phyloP scores from a whole-genome alignment of 768 basidiomycete genomes.

The Tremella yokohamensis region DNA sequence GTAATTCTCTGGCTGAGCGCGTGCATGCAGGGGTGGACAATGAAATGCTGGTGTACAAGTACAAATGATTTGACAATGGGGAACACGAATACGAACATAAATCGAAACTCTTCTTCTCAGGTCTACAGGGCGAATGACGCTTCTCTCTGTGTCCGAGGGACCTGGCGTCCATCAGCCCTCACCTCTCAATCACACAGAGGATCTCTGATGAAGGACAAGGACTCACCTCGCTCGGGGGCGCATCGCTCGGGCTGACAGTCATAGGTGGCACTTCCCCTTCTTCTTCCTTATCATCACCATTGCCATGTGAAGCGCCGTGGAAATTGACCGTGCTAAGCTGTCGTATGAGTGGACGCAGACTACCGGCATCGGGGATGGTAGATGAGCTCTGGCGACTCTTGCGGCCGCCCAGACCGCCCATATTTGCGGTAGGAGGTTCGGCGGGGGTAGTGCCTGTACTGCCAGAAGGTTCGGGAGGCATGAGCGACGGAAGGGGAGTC shows the following conservation, averaged over 20 bases:
- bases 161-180: neutral
- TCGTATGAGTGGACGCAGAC: conserved; percentile 26
- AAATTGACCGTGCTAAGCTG: conserved; percentile 28
- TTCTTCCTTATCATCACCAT: conserved; percentile 11
- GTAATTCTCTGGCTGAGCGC: too few relatives aligned
- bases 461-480: neutral
- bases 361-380: neutral
- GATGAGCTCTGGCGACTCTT: neutral
- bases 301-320: too few relatives aligned
- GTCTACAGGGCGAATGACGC: too few relatives aligned
- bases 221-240: conserved; percentile 40
- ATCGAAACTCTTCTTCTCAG: too few relatives aligned
- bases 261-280: conserved; percentile 28
- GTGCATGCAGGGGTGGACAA: too few relatives aligned
- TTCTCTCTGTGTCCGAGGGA: neutral
- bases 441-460: too few relatives aligned
- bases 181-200: too few relatives aligned
- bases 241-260: conserved; percentile 41
- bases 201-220: neutral
- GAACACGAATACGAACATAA: too few relatives aligned
- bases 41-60: too few relatives aligned
- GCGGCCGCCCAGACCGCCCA: neutral
- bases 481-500: conserved; percentile 29
- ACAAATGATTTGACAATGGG: too few relatives aligned
- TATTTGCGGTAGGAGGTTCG: neutral